Evolutionary conservation across 2,329 filamentous ascomycete species (phyloP).

Genomic region (Aspergillus jensenii): DNA sequence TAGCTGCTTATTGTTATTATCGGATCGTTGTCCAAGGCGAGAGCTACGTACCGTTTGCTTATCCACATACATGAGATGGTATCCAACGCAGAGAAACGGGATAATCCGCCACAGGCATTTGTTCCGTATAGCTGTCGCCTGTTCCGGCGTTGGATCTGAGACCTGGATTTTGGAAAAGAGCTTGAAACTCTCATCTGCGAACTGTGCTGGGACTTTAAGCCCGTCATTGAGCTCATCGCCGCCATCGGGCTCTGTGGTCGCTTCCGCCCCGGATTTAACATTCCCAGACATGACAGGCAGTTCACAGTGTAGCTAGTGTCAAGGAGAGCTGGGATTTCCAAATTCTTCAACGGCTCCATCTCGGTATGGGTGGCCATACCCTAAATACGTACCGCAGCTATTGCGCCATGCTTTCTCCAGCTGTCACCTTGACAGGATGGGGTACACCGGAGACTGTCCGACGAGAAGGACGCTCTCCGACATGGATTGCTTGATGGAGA

Average conservation of each 20-base stretch:
- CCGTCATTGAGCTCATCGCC: not conserved
- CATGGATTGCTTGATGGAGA: not conserved
- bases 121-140: conserved; percentile 15
- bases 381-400: not conserved
- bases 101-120: conserved; percentile 39
- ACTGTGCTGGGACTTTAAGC: conserved; percentile 36
- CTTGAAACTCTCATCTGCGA: conserved; percentile 46
- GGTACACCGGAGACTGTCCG: not conserved
- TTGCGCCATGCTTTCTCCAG: not conserved
- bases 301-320: too few relatives aligned
- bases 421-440: not conserved
- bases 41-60: conserved; percentile 33
- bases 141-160: conserved; percentile 35
- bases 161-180: conserved; percentile 41
- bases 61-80: conserved; percentile 44
- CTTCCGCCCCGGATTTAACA: not conserved
- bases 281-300: not conserved
- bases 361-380: not conserved
- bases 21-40: not conserved
- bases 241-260: not conserved
- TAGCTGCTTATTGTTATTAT: conserved; percentile 3
- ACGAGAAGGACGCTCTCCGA: not conserved
- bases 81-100: conserved; percentile 41
- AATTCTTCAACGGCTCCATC: too few relatives aligned
- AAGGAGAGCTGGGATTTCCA: too few relatives aligned